A percentile compares a stretch with the other conserved stretches of the same genome.
Conservation (phyloP, 2,329 filamentous ascomycete species). For the Samsoniella hepiali region DNA sequence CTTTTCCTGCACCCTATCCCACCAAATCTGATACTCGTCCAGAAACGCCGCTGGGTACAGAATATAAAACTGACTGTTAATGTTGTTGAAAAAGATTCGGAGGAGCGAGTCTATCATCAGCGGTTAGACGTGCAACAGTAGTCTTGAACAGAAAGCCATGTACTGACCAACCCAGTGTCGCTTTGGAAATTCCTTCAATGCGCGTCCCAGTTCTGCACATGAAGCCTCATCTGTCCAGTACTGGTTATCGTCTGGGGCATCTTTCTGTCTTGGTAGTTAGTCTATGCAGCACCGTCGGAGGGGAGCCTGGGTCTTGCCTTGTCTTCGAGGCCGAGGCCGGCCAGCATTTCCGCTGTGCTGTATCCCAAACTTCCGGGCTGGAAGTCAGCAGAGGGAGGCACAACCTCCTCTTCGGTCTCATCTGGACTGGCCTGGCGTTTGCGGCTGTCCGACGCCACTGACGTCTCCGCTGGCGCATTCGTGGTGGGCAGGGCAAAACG, state of each 20-base stretch:
- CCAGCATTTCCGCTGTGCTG: constrained; percentile 7
- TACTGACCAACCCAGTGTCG: constrained; percentile 33
- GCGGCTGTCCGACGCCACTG: neutral
- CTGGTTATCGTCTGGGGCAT: constrained; percentile 21
- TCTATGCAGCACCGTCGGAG: neutral
- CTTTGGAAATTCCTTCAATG: constrained; percentile 32
- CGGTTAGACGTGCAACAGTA: neutral
- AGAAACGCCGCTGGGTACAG: constrained; percentile 35
- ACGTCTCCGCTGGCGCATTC: constrained; percentile 20
- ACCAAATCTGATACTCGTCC: constrained; percentile 37
- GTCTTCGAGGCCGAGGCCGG: constrained; percentile 10
- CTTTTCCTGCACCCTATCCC: constrained; percentile 29
- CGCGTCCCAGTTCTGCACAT: constrained; percentile 32
- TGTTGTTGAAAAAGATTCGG: constrained; percentile 37
- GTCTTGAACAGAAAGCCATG: too few species aligned
- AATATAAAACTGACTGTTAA: constrained; percentile 40
- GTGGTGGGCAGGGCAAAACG: constrained; percentile 27
- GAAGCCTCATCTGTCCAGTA: constrained; percentile 21
- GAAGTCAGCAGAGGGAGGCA: neutral
- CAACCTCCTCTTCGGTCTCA: constrained; percentile 16
- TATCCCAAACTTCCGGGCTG: constrained; percentile 4
- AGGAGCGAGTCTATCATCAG: constrained; percentile 32
- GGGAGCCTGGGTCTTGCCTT: neutral
- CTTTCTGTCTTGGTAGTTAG: constrained; percentile 18
- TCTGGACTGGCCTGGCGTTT: constrained; percentile 20